A percentile compares a stretch with the other conserved stretches of the same genome.
Evolutionary conservation across 1,284 basidiomycete genomes (phyloP).

Genomic region (Tilletiopsis washingtonensis): DNA sequence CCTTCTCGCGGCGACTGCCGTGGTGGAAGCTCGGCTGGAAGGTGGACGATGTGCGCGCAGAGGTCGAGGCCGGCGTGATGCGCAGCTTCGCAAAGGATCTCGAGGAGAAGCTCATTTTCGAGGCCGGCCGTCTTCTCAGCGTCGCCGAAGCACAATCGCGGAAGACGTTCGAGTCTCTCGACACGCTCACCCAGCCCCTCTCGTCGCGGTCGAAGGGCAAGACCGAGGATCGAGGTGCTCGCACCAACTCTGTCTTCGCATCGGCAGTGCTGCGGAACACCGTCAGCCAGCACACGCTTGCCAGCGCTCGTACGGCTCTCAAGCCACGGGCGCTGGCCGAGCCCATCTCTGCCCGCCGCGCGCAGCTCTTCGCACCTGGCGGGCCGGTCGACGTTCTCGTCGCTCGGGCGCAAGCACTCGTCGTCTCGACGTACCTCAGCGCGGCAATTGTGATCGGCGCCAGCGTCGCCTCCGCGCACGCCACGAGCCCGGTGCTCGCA

Average conservation of each 20-base stretch:
- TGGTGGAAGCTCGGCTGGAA: constrained; percentile 42
- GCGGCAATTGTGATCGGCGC: too few relatives aligned
- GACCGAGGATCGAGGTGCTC: too few relatives aligned
- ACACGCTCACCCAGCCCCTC: not conserved
- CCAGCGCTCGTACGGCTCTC: not conserved
- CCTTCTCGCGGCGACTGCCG: constrained; percentile 23
- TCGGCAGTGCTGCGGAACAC: not conserved
- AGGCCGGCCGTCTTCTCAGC: constrained; percentile 5
- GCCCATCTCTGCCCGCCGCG: not conserved
- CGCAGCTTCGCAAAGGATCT: constrained; percentile 27
- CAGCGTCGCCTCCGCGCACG: too few relatives aligned
- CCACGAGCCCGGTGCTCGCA: too few relatives aligned
- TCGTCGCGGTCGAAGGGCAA: not conserved
- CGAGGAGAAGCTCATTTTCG: constrained; percentile 12
- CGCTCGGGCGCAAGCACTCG: constrained; percentile 1
- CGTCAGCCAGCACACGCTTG: not conserved
- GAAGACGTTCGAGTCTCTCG: not conserved
- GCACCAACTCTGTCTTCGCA: too few relatives aligned
- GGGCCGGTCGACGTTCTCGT: constrained; percentile 9
- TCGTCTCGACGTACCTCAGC: not conserved
- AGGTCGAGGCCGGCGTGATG: constrained; percentile 24
- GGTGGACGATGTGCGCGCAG: constrained; percentile 34
- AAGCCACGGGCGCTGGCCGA: not conserved
- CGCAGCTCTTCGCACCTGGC: constrained; percentile 5
- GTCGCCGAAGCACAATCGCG: constrained; percentile 1